These are phyloP conservation scores for Phaeotremella fagi DNA, from an alignment of 768 basidiomycete genomes.

Conservation along the genomic window DNA sequence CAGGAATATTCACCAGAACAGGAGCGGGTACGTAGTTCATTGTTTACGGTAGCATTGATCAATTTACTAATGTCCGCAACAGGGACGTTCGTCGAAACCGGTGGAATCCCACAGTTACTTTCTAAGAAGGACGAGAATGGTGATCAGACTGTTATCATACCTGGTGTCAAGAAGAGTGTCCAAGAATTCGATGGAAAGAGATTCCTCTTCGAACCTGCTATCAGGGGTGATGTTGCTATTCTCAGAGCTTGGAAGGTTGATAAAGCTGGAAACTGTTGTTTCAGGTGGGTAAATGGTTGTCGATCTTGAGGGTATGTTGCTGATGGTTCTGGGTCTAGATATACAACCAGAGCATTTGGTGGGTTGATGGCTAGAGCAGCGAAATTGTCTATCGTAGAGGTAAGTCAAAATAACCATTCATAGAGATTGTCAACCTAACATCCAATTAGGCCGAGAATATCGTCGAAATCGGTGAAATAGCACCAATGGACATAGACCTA, in stretches of 20 bases:
- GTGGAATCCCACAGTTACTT: conserved; percentile 36
- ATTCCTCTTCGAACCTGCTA: conserved; percentile 44
- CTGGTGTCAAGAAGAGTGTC: conserved; percentile 37
- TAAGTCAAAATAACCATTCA: conserved; percentile 7
- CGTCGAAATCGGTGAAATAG: conserved; percentile 44
- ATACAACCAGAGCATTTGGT: conserved; percentile 44
- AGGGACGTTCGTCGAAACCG: conserved; percentile 43
- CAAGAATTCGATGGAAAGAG: conserved; percentile 35
- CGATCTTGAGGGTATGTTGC: background rate
- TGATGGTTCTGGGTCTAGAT: conserved; percentile 15
- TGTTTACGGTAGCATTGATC: background rate
- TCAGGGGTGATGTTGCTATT: conserved; percentile 45
- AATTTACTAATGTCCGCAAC: background rate
- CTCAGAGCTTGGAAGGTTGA: conserved; percentile 45
- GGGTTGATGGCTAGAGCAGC: conserved; percentile 39
- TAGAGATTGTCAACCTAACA: no score
- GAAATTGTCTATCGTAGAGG: conserved; percentile 44
- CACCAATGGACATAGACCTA: conserved; percentile 41
- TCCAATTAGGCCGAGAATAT: conserved; percentile 42
- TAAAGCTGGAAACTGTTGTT: conserved; percentile 46
- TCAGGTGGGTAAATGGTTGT: conserved; percentile 23
- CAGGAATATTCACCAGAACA: conserved; percentile 40
- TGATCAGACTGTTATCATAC: conserved; percentile 30
- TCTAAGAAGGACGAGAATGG: conserved; percentile 20
- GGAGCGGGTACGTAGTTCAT: conserved; percentile 29